Evolutionary conservation across 2,329 filamentous ascomycete genomes (phyloP).

Genomic region (Nemania bipapillata): DNA sequence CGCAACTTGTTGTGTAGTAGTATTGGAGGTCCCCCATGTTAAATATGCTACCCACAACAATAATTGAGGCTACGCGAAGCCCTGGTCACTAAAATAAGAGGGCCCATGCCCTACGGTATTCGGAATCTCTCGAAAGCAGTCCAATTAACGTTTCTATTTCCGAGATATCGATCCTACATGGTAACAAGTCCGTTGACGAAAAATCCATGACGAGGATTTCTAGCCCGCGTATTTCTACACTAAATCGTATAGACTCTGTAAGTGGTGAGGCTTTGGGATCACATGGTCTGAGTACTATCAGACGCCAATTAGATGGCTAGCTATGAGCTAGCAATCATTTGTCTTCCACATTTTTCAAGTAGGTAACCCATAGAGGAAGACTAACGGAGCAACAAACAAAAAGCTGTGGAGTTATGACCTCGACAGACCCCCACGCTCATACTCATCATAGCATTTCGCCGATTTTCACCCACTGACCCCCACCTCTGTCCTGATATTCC

Average conservation of each 20-base stretch:
- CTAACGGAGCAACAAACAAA: slow-evolving; percentile 20
- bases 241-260: slow-evolving; percentile 12
- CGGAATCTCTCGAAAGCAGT: neutral
- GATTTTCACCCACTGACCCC: slow-evolving; percentile 32
- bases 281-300: slow-evolving; percentile 18
- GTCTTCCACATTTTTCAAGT: slow-evolving; percentile 26
- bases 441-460: slow-evolving; percentile 26
- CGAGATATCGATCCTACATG: neutral
- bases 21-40: neutral
- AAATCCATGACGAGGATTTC: neutral
- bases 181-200: neutral
- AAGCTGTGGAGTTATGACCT: slow-evolving; percentile 19
- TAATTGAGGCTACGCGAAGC: slow-evolving; percentile 7
- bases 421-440: slow-evolving; percentile 26
- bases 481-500: slow-evolving; percentile 18
- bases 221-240: neutral
- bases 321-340: slow-evolving; percentile 17
- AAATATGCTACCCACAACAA: slow-evolving; percentile 27
- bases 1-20: slow-evolving; percentile 25
- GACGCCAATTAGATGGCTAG: slow-evolving; percentile 10
- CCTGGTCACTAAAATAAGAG: slow-evolving; percentile 2
- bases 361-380: neutral
- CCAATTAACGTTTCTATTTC: slow-evolving; percentile 7
- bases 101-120: neutral
- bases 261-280: slow-evolving; percentile 11